These are phyloP conservation scores for Acidomyces sp. DNA, from an alignment of 495 filamentous ascomycete species.

Conservation along the genomic window DNA sequence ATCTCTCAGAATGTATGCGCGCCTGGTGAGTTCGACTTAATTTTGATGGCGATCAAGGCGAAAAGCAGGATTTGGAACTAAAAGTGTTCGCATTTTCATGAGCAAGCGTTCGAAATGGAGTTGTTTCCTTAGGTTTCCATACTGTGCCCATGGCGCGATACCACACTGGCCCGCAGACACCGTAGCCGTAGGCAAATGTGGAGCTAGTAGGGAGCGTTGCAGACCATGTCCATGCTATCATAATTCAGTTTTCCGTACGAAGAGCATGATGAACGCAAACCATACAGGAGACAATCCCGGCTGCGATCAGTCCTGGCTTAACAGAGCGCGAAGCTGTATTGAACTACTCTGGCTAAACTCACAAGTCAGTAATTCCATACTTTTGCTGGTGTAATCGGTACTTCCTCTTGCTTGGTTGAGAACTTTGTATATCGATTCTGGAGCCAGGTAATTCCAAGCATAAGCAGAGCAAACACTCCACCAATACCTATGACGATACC, in stretches of 20 bases:
- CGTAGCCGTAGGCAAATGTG: slow-evolving; percentile 38
- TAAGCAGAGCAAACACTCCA: slow-evolving; percentile 33
- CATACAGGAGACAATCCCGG: slow-evolving; percentile 31
- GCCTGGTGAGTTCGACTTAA: slow-evolving; percentile 31
- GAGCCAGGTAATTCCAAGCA: slow-evolving; percentile 33
- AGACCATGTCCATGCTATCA: slow-evolving; percentile 19
- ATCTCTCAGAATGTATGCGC: slow-evolving; percentile 31
- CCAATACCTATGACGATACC: slow-evolving; percentile 41
- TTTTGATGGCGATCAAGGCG: slow-evolving; percentile 31
- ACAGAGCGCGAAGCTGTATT: slow-evolving; percentile 37
- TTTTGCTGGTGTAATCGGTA: too few relatives aligned
- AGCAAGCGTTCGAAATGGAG: too few relatives aligned
- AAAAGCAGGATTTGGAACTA: slow-evolving; percentile 36
- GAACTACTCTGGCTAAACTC: slow-evolving; percentile 42
- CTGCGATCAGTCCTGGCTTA: slow-evolving; percentile 38
- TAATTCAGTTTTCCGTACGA: neutral
- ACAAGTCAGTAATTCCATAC: too few relatives aligned
- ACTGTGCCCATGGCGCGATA: slow-evolving; percentile 32
- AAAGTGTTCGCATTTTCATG: too few relatives aligned
- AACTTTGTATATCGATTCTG: slow-evolving; percentile 35
- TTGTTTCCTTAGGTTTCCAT: too few relatives aligned
- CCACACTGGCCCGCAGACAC: slow-evolving; percentile 38
- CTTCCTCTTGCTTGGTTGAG: slow-evolving; percentile 32
- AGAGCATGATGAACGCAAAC: neutral
- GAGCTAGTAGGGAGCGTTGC: slow-evolving; percentile 31